A percentile compares a stretch with the other conserved stretches of the same genome.
These are phyloP conservation scores for Hypoxylon rickii DNA, from an alignment of 495 filamentous ascomycete genomes.

Conservation along the genomic window DNA sequence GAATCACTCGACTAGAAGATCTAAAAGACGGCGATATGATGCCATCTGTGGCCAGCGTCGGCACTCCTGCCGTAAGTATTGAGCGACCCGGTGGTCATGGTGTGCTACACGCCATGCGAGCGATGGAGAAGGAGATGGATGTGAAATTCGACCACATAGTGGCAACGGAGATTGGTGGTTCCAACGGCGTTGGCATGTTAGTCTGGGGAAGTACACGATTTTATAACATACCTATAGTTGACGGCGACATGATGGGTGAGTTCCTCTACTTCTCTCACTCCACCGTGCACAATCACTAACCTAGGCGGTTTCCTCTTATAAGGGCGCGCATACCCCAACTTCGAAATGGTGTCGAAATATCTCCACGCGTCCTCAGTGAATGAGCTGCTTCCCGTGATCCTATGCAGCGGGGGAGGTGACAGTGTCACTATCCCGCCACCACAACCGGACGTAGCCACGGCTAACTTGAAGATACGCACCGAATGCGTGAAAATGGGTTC, in stretches of 20 bases:
- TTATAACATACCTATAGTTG: conserved; percentile 45
- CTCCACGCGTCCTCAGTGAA: conserved; percentile 5
- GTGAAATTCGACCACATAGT: conserved; percentile 33
- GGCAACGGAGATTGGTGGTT: conserved; percentile 48
- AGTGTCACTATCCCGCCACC: conserved; percentile 34
- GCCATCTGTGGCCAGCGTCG: conserved; percentile 36
- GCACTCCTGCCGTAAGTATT: conserved; percentile 41
- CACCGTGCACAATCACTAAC: not conserved
- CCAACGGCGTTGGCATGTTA: conserved; percentile 47
- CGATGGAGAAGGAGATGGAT: conserved; percentile 35
- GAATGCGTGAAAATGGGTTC: conserved; percentile 42
- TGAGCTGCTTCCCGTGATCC: conserved; percentile 33
- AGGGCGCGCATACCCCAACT: conserved; percentile 39
- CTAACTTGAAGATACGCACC: conserved; percentile 17
- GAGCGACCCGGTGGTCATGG: conserved; percentile 42
- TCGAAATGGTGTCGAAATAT: conserved; percentile 17
- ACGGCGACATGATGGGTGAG: conserved; percentile 51
- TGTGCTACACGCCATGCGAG: conserved; percentile 13
- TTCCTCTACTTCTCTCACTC: conserved; percentile 9
- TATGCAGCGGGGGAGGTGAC: conserved; percentile 38
- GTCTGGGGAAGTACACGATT: conserved; percentile 41
- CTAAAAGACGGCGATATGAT: conserved; percentile 39
- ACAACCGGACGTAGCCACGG: conserved; percentile 6
- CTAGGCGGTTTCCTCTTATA: conserved; percentile 16
- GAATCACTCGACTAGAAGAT: conserved; percentile 37